Percentiles rank a stretch among this genome's conserved stretches.
Conservation (phyloP, 768 basidiomycete genomes). For the Dacryopinax spathularia region DNA sequence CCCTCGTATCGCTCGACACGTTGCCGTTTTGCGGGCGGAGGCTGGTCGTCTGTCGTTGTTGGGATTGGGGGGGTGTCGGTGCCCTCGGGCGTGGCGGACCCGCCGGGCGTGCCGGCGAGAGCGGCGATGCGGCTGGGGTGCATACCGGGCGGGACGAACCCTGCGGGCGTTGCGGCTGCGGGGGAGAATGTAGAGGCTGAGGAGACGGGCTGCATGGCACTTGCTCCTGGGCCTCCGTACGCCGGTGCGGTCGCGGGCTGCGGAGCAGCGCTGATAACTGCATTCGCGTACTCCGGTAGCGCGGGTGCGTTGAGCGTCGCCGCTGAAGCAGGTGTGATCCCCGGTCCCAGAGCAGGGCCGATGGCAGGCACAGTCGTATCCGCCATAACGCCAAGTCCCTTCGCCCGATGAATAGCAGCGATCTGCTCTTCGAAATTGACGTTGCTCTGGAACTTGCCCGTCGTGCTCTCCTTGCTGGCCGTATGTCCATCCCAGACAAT, state of each 20-base stretch:
- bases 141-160: constrained; percentile 36
- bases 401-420: constrained; percentile 84
- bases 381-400: constrained; percentile 48
- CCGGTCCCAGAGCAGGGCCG: constrained; percentile 52
- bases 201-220: constrained; percentile 16
- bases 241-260: not conserved
- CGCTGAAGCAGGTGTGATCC: constrained; percentile 68
- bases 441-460: constrained; percentile 84
- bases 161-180: constrained; percentile 6
- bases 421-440: constrained; percentile 98
- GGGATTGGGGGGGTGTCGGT: constrained; percentile 54
- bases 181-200: constrained; percentile 11
- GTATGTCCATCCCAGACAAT: constrained; percentile 99
- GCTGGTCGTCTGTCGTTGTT: constrained; percentile 38
- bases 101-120: constrained; percentile 35
- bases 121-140: constrained; percentile 54
- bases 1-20: constrained; percentile 72
- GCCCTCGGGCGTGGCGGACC: constrained; percentile 49
- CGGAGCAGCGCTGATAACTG: not conserved
- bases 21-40: constrained; percentile 77
- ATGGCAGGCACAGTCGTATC: constrained; percentile 12
- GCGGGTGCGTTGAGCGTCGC: not conserved
- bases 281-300: not conserved
- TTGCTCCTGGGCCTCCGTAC: not conserved
- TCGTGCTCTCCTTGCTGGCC: constrained; percentile 76